These are phyloP conservation scores for Cyclocybe aegerita DNA, from an alignment of 768 basidiomycete species.

Conservation along the genomic window DNA sequence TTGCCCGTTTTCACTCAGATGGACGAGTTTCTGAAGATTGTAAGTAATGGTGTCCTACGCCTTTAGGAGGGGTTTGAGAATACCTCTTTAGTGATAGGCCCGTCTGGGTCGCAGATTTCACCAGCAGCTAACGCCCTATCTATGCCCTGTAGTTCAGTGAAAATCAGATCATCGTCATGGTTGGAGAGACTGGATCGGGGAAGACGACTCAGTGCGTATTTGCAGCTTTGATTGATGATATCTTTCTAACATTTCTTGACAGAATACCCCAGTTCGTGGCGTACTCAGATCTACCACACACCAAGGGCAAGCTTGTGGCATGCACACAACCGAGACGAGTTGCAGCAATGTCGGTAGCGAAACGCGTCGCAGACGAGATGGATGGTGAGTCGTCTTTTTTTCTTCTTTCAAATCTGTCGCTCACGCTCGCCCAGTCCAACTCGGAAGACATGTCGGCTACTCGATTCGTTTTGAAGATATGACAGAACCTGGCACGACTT, in stretches of 20 bases:
- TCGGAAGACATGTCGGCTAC: constrained; percentile 96
- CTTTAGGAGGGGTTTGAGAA: constrained; percentile 44
- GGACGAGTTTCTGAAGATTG: constrained; percentile 89
- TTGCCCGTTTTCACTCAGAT: constrained; percentile 92
- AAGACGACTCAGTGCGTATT: constrained; percentile 74
- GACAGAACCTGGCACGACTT: constrained; percentile 87
- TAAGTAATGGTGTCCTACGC: constrained; percentile 42
- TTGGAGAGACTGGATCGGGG: constrained; percentile 97
- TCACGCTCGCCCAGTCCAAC: constrained; percentile 57
- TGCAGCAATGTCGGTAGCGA: constrained; percentile 97
- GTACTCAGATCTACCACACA: constrained; percentile 90
- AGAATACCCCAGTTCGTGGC: constrained; percentile 97
- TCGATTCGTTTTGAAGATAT: constrained; percentile 98
- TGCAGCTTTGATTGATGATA: neutral
- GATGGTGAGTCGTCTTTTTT: constrained; percentile 62
- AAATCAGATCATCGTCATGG: constrained; percentile 86
- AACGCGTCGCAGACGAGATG: constrained; percentile 99
- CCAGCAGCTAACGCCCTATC: constrained; percentile 14
- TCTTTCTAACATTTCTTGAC: constrained; percentile 15
- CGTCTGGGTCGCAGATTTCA: constrained; percentile 27
- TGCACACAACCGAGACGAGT: constrained; percentile 97
- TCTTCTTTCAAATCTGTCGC: neutral
- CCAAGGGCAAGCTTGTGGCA: constrained; percentile 86
- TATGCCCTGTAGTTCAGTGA: constrained; percentile 55
- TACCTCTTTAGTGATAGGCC: constrained; percentile 41